These are phyloP conservation scores for Zygosaccharomyces siamensis DNA, from an alignment of 805 yeast genomes.

Conservation along the genomic window DNA sequence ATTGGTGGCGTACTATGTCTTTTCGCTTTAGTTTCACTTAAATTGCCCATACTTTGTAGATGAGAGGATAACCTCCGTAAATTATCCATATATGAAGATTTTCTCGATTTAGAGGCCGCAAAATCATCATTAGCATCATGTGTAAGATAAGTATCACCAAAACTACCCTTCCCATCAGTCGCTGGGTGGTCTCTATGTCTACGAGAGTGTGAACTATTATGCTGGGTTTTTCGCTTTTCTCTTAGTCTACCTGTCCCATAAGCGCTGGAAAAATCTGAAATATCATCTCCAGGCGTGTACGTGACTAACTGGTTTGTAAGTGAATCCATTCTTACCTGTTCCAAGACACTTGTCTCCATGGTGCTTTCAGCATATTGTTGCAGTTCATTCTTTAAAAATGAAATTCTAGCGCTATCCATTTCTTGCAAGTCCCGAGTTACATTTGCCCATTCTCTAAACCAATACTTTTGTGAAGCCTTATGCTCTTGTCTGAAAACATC, in stretches of 20 bases:
- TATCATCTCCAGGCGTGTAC: slow-evolving; percentile 31
- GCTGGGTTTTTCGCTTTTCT: slow-evolving; percentile 12
- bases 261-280: slow-evolving; percentile 29
- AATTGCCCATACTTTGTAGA: slow-evolving; percentile 8
- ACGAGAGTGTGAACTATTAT: neutral
- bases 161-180: neutral
- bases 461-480: slow-evolving; percentile 30
- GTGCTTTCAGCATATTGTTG: slow-evolving; percentile 27
- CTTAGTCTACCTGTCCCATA: slow-evolving; percentile 35
- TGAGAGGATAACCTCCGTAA: slow-evolving; percentile 30
- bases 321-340: slow-evolving; percentile 28
- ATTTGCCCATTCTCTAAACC: slow-evolving; percentile 34
- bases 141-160: neutral
- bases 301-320: slow-evolving; percentile 22
- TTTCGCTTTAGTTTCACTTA: slow-evolving; percentile 1
- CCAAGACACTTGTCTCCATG: slow-evolving; percentile 27
- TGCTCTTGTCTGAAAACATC: slow-evolving; percentile 31
- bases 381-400: slow-evolving; percentile 26
- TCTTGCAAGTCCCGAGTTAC: slow-evolving; percentile 28
- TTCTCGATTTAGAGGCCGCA: neutral
- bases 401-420: slow-evolving; percentile 29
- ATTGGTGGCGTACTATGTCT: slow-evolving; percentile 5
- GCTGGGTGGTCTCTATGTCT: neutral
- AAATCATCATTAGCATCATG: neutral
- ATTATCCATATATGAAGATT: slow-evolving; percentile 22